Percentiles rank a stretch among this genome's conserved stretches.
Conservation (phyloP, 768 basidiomycete genomes). For the Gloeophyllum trabeum region DNA sequence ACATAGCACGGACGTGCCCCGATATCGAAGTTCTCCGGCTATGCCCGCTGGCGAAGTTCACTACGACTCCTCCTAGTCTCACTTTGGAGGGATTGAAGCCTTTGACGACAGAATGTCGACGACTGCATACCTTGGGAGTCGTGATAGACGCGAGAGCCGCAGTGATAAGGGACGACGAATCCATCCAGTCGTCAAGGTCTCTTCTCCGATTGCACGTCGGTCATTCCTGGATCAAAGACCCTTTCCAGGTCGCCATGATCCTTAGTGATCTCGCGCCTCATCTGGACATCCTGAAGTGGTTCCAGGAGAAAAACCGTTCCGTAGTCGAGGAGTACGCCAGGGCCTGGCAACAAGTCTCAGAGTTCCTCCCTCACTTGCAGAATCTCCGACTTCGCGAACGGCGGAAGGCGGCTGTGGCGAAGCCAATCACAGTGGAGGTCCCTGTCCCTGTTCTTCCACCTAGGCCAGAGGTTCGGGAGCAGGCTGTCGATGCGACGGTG, state of each 20-base stretch:
- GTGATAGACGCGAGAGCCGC: constrained; percentile 50
- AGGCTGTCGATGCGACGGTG: constrained; percentile 43
- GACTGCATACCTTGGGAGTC: constrained; percentile 52
- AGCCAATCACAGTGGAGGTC: constrained; percentile 11
- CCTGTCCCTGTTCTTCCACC: constrained; percentile 7
- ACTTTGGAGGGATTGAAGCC: constrained; percentile 52
- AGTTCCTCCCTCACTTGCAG: constrained; percentile 66
- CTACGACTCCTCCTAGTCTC: constrained; percentile 40
- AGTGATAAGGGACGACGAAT: too few species aligned
- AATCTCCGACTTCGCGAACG: constrained; percentile 53
- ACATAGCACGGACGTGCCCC: constrained; percentile 50
- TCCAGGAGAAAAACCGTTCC: constrained; percentile 70
- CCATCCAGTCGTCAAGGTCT: constrained; percentile 47
- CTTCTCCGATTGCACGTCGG: constrained; percentile 65
- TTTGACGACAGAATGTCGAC: constrained; percentile 45
- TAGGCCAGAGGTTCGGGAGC: constrained; percentile 21
- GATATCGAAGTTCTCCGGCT: constrained; percentile 58
- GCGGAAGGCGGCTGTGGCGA: constrained; percentile 10
- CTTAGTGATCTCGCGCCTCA: constrained; percentile 70
- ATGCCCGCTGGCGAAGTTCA: constrained; percentile 60
- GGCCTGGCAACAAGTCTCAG: constrained; percentile 58
- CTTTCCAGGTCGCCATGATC: constrained; percentile 59
- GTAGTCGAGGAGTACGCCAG: constrained; percentile 56
- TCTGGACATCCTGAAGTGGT: constrained; percentile 62
- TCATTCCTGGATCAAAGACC: constrained; percentile 61